Base-by-base conservation (phyloP, 106 monocot species). In the Triglochin maritima region DNA sequence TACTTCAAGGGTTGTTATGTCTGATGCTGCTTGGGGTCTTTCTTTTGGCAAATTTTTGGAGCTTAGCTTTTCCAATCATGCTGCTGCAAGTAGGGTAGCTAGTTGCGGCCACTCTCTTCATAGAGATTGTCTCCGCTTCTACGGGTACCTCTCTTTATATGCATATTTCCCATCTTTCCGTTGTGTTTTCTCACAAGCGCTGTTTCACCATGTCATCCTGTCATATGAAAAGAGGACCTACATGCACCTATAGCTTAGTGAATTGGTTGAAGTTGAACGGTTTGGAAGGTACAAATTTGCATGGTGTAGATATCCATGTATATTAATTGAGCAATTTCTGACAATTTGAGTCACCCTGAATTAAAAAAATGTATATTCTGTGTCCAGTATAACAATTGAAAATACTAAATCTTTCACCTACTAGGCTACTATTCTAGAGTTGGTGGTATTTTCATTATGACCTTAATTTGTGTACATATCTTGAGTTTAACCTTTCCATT, bases 91-190 rank as follows among this genome's bases (percentile, higher is more conserved):
- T 75, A 82, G 94, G 80, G 94, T 94, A 10, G 94, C 94, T 10
- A 89, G 89, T 60, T 94, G 94, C 64, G 89, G 94, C n/a, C 89
- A 94, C 74, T 94, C 94, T 51, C 80, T 94, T 63, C 94, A 94
- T 63, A 84, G 89, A 61, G 94, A 94, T 68, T 94, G 94, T 71
- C 84, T 94, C 42, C 86, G 94, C 50, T 94, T 94, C 52, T 94
- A 94, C 68, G 94, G 94, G 94, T 94, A 86, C 10, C 8, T 4
- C 14, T 49, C 51, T 66, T 17, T 50, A 17, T 49, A 6, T 56
- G 4, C 42, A 29, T 1, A 29, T 29, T 29, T 29, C 29, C 55
- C 29, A 46, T 43, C 4, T n/a, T 7, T 63, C 5, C 46, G 2
- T 4, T 62, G 62, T 59, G 59, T 59, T 29, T 29, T 29, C 29